phyloP scores from a whole-genome alignment of 148 eudicot genomes.

The Vaccinium vitisidaea region DNA sequence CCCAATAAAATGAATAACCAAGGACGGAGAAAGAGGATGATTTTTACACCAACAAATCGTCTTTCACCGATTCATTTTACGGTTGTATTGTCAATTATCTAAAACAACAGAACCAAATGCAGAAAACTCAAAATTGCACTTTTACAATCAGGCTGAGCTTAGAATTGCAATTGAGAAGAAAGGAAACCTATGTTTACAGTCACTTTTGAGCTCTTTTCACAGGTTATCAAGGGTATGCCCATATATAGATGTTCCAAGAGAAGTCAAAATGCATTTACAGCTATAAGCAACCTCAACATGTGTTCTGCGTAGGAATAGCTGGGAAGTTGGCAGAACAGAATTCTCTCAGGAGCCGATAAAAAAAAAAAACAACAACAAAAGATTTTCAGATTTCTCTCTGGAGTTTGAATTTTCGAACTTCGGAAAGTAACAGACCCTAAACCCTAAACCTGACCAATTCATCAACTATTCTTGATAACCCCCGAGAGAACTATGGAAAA shows the following conservation, averaged over 20 bases:
- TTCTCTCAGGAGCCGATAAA: neutral
- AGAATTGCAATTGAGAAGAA: constrained; percentile 5
- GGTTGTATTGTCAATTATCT: neutral
- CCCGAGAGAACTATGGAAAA: neutral
- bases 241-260: neutral
- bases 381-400: neutral
- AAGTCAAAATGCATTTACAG: constrained; percentile 1
- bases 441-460: neutral
- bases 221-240: neutral
- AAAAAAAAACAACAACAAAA: neutral
- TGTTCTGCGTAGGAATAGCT: neutral
- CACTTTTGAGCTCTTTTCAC: neutral
- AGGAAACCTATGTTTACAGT: neutral
- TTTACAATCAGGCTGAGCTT: neutral
- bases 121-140: neutral
- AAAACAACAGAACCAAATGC: neutral
- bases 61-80: neutral
- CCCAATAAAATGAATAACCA: neutral
- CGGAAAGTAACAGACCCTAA: neutral
- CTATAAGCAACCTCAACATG: constrained; percentile 1
- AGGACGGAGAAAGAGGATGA: neutral
- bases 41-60: neutral
- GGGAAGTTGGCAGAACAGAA: constrained; percentile 5
- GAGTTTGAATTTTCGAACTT: neutral
- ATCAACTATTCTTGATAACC: neutral